Evolutionary conservation across 768 basidiomycete genomes (phyloP).

Genomic region (Lactarius vividus): DNA sequence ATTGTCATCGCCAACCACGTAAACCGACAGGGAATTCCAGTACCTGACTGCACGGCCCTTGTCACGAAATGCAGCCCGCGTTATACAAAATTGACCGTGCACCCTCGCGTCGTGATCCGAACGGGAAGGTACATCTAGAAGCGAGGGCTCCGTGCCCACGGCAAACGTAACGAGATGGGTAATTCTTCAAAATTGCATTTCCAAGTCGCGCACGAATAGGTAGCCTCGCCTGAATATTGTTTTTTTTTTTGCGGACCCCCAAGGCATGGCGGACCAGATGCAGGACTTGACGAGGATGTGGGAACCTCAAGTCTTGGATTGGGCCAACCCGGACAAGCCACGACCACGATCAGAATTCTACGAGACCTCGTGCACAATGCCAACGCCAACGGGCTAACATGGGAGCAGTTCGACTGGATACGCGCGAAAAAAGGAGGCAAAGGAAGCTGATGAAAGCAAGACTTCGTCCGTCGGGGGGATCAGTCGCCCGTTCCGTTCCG

Average conservation of each 20-base stretch:
- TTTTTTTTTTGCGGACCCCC: conserved; percentile 6
- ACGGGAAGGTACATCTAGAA: conserved; percentile 15
- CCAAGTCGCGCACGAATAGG: conserved; percentile 12
- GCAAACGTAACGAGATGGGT: conserved; percentile 5
- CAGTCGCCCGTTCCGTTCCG: conserved; percentile 28
- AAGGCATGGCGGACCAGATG: conserved; percentile 13
- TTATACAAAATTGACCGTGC: conserved; percentile 17
- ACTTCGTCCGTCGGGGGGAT: conserved; percentile 26
- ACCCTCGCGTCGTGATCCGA: conserved; percentile 14
- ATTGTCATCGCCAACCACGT: conserved; percentile 16
- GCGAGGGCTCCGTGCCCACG: conserved; percentile 6
- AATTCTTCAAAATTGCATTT: conserved; percentile 15
- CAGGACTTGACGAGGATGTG: conserved; percentile 18
- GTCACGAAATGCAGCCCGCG: conserved; percentile 7
- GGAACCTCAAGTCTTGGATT: conserved; percentile 24
- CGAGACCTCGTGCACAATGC: conserved; percentile 28
- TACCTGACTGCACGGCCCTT: conserved; percentile 2
- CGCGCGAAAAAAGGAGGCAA: conserved; percentile 25
- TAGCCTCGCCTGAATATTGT: conserved; percentile 8
- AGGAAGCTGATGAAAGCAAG: conserved; percentile 29
- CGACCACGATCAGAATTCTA: conserved; percentile 29
- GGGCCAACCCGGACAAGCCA: conserved; percentile 26
- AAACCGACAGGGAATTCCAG: conserved; percentile 5
- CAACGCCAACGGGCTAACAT: conserved; percentile 30
- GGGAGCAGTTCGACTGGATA: conserved; percentile 28